Conservation (phyloP, 208 protist species). For the Novymonas esmeraldas region DNA sequence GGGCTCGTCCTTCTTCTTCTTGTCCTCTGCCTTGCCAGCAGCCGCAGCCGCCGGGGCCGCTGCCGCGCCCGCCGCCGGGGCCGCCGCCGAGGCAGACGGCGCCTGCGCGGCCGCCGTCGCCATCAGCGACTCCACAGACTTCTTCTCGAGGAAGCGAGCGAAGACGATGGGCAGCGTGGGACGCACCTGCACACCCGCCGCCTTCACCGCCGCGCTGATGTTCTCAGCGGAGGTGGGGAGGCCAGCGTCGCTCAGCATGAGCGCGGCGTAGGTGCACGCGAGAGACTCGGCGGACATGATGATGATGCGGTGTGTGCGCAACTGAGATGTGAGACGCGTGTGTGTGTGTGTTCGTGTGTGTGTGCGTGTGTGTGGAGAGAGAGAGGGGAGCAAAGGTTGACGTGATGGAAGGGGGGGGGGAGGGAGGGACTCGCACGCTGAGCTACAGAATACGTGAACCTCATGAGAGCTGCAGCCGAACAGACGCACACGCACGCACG, state of each 20-base stretch:
- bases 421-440: too few species aligned
- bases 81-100: constrained; percentile 39
- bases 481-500: background rate
- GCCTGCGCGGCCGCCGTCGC: constrained; percentile 52
- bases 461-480: background rate
- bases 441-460: too few species aligned
- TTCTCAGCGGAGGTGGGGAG: constrained; percentile 72
- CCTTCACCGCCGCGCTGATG: constrained; percentile 66
- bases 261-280: constrained; percentile 85
- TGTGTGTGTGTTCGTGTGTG: background rate
- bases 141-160: constrained; percentile 82
- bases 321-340: too few species aligned
- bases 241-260: constrained; percentile 80
- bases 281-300: constrained; percentile 71
- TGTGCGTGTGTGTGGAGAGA: background rate
- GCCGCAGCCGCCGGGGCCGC: constrained; percentile 59
- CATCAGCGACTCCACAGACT: constrained; percentile 72
- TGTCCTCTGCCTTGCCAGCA: constrained; percentile 38
- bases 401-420: background rate
- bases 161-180: constrained; percentile 84
- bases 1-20: constrained; percentile 51
- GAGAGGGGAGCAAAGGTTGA: too few species aligned
- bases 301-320: background rate
- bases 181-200: constrained; percentile 73
- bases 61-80: constrained; percentile 43